Conservation (phyloP, 2,329 filamentous ascomycete genomes). For the Ascochyta lentis region DNA sequence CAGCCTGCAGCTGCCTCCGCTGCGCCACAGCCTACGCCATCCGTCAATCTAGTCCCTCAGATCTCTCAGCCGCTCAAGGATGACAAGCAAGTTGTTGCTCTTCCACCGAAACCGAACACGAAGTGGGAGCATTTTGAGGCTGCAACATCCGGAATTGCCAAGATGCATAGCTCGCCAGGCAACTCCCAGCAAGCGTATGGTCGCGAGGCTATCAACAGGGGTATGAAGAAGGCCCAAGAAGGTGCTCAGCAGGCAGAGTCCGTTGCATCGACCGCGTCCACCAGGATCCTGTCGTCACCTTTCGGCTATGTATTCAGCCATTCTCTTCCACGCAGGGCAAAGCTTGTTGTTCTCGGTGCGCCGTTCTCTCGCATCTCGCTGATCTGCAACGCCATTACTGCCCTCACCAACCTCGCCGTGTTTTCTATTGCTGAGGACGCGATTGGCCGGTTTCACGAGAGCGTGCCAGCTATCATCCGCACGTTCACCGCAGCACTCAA, state of each 20-base stretch:
- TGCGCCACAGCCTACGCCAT: conserved; percentile 29
- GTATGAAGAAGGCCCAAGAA: conserved; percentile 42
- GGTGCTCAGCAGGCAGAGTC: conserved; percentile 36
- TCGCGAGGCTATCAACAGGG: conserved; percentile 41
- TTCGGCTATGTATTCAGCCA: conserved; percentile 74
- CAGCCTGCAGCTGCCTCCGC: conserved; percentile 20
- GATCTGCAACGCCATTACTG: conserved; percentile 64
- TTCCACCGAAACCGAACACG: conserved; percentile 48
- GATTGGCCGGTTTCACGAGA: conserved; percentile 84
- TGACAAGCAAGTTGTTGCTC: conserved; percentile 55
- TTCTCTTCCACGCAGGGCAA: conserved; percentile 69
- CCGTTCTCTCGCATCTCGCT: conserved; percentile 68
- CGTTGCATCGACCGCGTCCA: conserved; percentile 34
- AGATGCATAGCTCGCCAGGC: conserved; percentile 45
- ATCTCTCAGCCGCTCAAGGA: conserved; percentile 58
- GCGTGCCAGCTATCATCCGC: conserved; percentile 76
- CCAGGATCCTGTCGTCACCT: conserved; percentile 50
- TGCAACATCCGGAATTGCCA: conserved; percentile 52
- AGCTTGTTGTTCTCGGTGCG: conserved; percentile 72
- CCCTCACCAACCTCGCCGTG: conserved; percentile 72
- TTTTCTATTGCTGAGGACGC: conserved; percentile 80
- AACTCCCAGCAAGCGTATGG: conserved; percentile 47
- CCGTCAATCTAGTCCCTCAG: conserved; percentile 57
- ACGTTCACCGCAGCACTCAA: conserved; percentile 73
- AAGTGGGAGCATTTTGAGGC: conserved; percentile 35